These are phyloP conservation scores for Saccharum spontaneum DNA, from an alignment of 176 grass and related monocot species.

Conservation along the genomic window DNA sequence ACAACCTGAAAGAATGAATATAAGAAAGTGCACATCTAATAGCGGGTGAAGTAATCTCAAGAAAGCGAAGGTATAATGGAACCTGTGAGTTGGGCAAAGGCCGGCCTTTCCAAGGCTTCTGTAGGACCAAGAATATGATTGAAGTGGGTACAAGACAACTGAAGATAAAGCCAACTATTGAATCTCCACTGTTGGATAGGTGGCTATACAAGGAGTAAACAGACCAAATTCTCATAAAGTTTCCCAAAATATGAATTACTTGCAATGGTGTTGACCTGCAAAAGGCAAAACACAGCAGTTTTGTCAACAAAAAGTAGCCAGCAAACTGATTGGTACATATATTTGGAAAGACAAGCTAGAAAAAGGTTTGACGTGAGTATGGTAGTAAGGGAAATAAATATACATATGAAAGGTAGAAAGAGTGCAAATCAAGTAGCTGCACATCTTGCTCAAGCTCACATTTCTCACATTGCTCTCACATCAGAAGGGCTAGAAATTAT, in stretches of 20 bases:
- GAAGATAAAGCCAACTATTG: slow-evolving; percentile 88
- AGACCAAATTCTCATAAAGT: slow-evolving; percentile 92
- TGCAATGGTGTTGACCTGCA: slow-evolving; percentile 75
- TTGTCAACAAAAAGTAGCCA: neutral
- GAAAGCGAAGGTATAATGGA: slow-evolving; percentile 23
- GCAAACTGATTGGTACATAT: neutral
- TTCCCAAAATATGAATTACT: slow-evolving; percentile 81
- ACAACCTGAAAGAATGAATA: slow-evolving; percentile 56
- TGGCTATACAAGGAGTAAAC: slow-evolving; percentile 56
- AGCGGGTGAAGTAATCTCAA: slow-evolving; percentile 26
- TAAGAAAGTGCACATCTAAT: neutral
- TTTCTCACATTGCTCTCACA: neutral
- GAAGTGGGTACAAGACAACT: slow-evolving; percentile 87
- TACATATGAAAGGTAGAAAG: neutral
- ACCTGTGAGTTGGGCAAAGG: slow-evolving; percentile 94
- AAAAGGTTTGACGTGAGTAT: neutral
- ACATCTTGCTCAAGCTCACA: neutral
- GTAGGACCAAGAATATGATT: slow-evolving; percentile 80
- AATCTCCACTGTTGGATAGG: slow-evolving; percentile 50
- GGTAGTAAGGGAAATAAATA: neutral
- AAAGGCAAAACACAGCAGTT: neutral
- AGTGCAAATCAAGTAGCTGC: neutral
- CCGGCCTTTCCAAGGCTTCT: slow-evolving; percentile 93
- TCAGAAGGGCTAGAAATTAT: neutral
- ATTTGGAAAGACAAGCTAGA: slow-evolving; percentile 2